phyloP scores from a whole-genome alignment of 2,329 filamentous ascomycete species.

The Penicillium verrucosum region DNA sequence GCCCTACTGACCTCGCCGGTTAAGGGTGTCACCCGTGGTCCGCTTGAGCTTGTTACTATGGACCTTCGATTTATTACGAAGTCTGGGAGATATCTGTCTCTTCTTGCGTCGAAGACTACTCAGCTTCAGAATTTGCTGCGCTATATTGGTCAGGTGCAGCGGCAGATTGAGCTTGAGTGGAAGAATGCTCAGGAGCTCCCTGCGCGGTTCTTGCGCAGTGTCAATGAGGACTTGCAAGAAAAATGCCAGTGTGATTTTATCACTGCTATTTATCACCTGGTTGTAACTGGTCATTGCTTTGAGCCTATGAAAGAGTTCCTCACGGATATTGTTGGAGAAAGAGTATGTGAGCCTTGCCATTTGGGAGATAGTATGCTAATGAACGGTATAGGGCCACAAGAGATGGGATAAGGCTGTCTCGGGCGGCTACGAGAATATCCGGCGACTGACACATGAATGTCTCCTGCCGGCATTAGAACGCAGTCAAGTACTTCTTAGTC shows the following conservation, averaged over 20 bases:
- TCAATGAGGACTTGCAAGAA: slow-evolving; percentile 71
- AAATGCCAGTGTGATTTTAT: slow-evolving; percentile 64
- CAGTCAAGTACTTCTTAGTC: slow-evolving; percentile 73
- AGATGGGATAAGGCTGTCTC: slow-evolving; percentile 88
- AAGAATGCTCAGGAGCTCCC: slow-evolving; percentile 78
- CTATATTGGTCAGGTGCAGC: slow-evolving; percentile 77
- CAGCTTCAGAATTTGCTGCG: slow-evolving; percentile 81
- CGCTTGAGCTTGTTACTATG: slow-evolving; percentile 66
- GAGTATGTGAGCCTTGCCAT: slow-evolving; percentile 51
- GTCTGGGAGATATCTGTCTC: slow-evolving; percentile 70
- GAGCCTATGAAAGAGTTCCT: slow-evolving; percentile 80
- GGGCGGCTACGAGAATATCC: slow-evolving; percentile 72
- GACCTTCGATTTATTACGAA: slow-evolving; percentile 80
- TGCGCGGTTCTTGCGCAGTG: slow-evolving; percentile 69
- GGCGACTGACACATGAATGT: slow-evolving; percentile 78
- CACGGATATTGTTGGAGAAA: slow-evolving; percentile 74
- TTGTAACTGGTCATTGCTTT: slow-evolving; percentile 77
- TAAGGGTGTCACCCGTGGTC: slow-evolving; percentile 37
- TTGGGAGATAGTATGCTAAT: slow-evolving; percentile 6
- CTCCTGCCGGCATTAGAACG: slow-evolving; percentile 85
- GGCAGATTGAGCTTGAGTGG: slow-evolving; percentile 78
- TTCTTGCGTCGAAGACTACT: slow-evolving; percentile 82
- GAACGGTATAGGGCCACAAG: slow-evolving; percentile 68
- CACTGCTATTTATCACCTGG: slow-evolving; percentile 76
- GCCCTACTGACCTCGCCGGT: slow-evolving; percentile 56